Percentiles rank a stretch among this genome's conserved stretches.
These are phyloP conservation scores for Erodium trifolium DNA, from an alignment of 441 rosid species.

Conservation along the genomic window DNA sequence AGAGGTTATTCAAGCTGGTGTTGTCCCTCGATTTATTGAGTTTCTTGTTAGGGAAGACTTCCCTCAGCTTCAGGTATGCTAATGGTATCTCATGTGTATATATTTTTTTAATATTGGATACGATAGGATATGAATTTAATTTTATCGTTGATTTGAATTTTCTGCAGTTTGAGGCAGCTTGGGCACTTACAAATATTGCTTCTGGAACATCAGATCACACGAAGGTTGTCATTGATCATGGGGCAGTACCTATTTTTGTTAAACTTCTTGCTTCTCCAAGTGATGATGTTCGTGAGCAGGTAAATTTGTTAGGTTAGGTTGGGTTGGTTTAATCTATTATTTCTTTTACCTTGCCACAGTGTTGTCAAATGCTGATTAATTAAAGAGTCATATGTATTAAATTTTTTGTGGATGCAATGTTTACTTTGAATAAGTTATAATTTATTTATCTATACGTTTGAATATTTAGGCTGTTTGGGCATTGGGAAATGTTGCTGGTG, in stretches of 20 bases:
- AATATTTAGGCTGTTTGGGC: slow-evolving; percentile 77
- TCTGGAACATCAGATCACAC: slow-evolving; percentile 84
- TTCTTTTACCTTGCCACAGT: neutral
- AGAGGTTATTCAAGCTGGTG: slow-evolving; percentile 73
- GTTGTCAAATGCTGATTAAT: neutral
- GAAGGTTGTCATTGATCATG: slow-evolving; percentile 68
- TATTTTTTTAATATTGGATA: neutral
- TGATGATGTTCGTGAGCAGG: slow-evolving; percentile 92
- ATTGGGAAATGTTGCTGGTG: slow-evolving; percentile 90
- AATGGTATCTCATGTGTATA: neutral
- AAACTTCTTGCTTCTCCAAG: slow-evolving; percentile 75
- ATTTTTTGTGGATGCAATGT: neutral
- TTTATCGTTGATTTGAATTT: neutral
- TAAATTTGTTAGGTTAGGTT: slow-evolving; percentile 14
- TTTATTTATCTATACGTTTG: neutral
- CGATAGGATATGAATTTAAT: neutral
- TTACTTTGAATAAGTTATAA: neutral
- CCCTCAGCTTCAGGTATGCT: slow-evolving; percentile 73
- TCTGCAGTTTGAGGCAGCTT: slow-evolving; percentile 67
- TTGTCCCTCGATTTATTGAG: slow-evolving; percentile 80
- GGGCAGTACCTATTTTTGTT: slow-evolving; percentile 75
- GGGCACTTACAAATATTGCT: slow-evolving; percentile 32
- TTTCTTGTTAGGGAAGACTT: slow-evolving; percentile 66
- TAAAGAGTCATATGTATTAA: neutral
- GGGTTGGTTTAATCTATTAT: too few species aligned